Percentiles rank a stretch among this genome's conserved stretches.
phyloP scores from a whole-genome alignment of 1,139 yeast genomes.

The Yamadazyma sp. region DNA sequence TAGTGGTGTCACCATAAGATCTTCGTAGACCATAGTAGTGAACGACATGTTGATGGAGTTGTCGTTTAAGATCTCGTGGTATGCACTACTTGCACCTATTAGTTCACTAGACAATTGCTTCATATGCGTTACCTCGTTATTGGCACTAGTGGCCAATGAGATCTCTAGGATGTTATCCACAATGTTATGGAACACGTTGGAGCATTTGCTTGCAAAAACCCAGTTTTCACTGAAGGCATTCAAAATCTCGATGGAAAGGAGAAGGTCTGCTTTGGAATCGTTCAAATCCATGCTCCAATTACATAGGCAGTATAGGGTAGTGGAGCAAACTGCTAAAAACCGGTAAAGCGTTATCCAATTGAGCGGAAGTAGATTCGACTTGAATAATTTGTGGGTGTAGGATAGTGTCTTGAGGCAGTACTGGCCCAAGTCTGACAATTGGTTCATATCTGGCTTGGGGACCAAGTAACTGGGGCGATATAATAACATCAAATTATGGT shows the following conservation, averaged over 20 bases:
- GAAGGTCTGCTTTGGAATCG: slow-evolving; percentile 44
- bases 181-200: slow-evolving; percentile 41
- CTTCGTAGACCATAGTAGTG: slow-evolving; percentile 1
- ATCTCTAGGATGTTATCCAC: slow-evolving; percentile 41
- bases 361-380: slow-evolving; percentile 40
- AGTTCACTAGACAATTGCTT: slow-evolving; percentile 39
- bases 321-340: slow-evolving; percentile 44
- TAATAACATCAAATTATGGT: slow-evolving; percentile 26
- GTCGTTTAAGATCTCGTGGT: slow-evolving; percentile 43
- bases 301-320: slow-evolving; percentile 40
- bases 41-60: slow-evolving; percentile 35
- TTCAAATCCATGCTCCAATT: slow-evolving; percentile 34
- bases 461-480: slow-evolving; percentile 49
- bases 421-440: slow-evolving; percentile 19
- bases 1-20: background rate
- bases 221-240: slow-evolving; percentile 46
- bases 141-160: slow-evolving; percentile 23
- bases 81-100: slow-evolving; percentile 43
- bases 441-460: slow-evolving; percentile 40
- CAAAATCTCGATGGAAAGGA: slow-evolving; percentile 44
- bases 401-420: slow-evolving; percentile 21
- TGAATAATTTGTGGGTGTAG: slow-evolving; percentile 41
- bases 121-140: slow-evolving; percentile 31
- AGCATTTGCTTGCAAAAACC: slow-evolving; percentile 45
- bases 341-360: slow-evolving; percentile 51